These are phyloP conservation scores for Xanthoparmelia taractica DNA, from an alignment of 495 filamentous ascomycete genomes.

Conservation along the genomic window DNA sequence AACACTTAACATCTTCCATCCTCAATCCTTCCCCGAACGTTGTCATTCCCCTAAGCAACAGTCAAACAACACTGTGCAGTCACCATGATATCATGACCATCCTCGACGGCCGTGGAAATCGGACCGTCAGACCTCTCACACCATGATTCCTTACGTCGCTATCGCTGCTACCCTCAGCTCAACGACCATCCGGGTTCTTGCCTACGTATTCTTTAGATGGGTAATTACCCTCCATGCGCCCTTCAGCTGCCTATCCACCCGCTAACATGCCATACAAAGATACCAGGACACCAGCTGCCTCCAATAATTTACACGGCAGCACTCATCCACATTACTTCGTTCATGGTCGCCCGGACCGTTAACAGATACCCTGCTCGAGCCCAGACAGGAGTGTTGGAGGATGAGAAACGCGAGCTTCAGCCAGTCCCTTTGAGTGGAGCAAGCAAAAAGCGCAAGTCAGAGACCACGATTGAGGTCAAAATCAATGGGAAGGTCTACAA, in stretches of 20 bases:
- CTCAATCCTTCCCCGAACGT: neutral
- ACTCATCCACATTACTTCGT: slow-evolving; percentile 63
- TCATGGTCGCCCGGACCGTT: slow-evolving; percentile 34
- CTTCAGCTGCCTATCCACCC: slow-evolving; percentile 20
- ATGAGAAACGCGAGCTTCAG: neutral
- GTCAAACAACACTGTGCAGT: neutral
- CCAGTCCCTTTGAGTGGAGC: neutral
- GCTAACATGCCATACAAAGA: slow-evolving; percentile 37
- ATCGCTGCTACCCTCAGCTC: slow-evolving; percentile 46
- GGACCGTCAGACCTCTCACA: neutral
- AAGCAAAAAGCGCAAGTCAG: slow-evolving; percentile 14
- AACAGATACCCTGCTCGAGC: neutral
- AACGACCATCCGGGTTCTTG: slow-evolving; percentile 46
- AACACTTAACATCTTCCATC: neutral
- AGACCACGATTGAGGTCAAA: slow-evolving; percentile 9
- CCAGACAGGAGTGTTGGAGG: neutral
- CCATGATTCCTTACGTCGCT: neutral
- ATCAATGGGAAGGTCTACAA: slow-evolving; percentile 35
- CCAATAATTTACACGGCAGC: slow-evolving; percentile 61
- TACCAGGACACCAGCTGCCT: slow-evolving; percentile 55
- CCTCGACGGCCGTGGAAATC: neutral
- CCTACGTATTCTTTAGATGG: slow-evolving; percentile 83
- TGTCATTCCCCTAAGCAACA: neutral
- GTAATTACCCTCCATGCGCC: slow-evolving; percentile 35
- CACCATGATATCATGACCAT: neutral